Percentiles rank a stretch among this genome's conserved stretches.
Conservation (phyloP, 2,329 filamentous ascomycete genomes). For the Trichophaea hybrida region DNA sequence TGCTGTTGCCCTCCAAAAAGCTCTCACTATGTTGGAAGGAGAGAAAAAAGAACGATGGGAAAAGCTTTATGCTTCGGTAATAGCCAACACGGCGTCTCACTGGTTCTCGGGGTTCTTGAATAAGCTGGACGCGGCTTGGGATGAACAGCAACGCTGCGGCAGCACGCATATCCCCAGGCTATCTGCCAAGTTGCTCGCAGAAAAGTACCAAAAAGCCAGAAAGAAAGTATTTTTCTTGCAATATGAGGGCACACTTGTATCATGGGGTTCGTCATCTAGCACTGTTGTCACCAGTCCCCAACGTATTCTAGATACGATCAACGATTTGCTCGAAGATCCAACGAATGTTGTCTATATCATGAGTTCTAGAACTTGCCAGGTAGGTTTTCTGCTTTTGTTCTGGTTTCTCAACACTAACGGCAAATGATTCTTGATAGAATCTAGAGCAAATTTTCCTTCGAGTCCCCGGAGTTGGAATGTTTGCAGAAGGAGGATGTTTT, state of each 20-base stretch:
- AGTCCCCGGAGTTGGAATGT: conserved; percentile 70
- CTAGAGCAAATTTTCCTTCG: conserved; percentile 73
- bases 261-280: conserved; percentile 68
- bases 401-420: neutral
- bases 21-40: conserved; percentile 61
- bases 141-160: conserved; percentile 72
- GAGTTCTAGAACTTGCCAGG: conserved; percentile 69
- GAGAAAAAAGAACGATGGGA: conserved; percentile 65
- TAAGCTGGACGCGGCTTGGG: conserved; percentile 59
- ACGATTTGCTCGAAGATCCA: conserved; percentile 64
- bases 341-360: conserved; percentile 85
- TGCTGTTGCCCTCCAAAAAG: conserved; percentile 68
- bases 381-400: neutral
- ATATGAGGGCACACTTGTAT: conserved; percentile 83
- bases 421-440: conserved; percentile 35
- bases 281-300: conserved; percentile 78
- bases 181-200: conserved; percentile 49
- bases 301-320: conserved; percentile 67
- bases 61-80: conserved; percentile 57
- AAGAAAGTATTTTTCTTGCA: conserved; percentile 77
- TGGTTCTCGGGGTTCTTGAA: conserved; percentile 70
- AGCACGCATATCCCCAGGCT: conserved; percentile 77
- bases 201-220: conserved; percentile 50
- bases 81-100: conserved; percentile 66
- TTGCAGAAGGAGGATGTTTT: conserved; percentile 91